Base-by-base conservation (phyloP, 163 green algal species). In the Chlamydomonas reinhardtii region DNA sequence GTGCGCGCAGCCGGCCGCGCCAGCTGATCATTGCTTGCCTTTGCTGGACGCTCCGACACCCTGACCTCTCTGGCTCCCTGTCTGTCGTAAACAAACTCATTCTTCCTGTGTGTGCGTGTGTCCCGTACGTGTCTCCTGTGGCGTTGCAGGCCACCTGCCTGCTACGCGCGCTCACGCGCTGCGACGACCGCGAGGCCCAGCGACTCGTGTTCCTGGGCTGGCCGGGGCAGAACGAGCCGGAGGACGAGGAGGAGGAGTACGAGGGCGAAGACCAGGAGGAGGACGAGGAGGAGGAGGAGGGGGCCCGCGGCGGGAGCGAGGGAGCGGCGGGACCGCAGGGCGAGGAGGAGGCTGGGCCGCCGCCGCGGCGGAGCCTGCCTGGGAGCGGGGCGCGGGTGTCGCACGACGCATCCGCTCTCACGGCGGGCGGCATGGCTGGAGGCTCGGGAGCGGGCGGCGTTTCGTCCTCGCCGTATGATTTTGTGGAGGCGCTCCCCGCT, bases 191-290 rank as follows among this genome's bases (percentile, higher is more conserved):
- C 2, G 90, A 94, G 83, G 94, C 93, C 16, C 74, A 89, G 68
- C 86, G 91, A 0, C 65, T 96, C 8, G 92, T 97, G 8, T 95
- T 97, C 76, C 76, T 96, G 82, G 92, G 93, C 17, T 97, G 95
- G 95, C 95, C 95, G 11, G 95, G 94, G 0, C 88, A 96, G 81
- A 86, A 93, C 72, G 91, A 95, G 32, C 80, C 80, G 5, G 70
- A 79, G 35, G 69, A 76, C 22, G 80, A 86, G 16, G 34, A n/a
- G 2, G 80, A 86, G 54, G 79, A 78, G 4, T 34, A 27, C 9
- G 31, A 70, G 48, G 32, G 43, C 43, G 22, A 35, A 0, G 59
- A 16, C 24, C 2, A 35, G 22, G 59, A 34, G 2, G 12, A 25
- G n/a, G 52, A 34, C n/a, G 56, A 5, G 20, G 34, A 37, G 65